Percentiles rank a stretch among this genome's conserved stretches.
phyloP scores from a whole-genome alignment of 1,284 basidiomycete genomes.

The Trichosporon asahii region DNA sequence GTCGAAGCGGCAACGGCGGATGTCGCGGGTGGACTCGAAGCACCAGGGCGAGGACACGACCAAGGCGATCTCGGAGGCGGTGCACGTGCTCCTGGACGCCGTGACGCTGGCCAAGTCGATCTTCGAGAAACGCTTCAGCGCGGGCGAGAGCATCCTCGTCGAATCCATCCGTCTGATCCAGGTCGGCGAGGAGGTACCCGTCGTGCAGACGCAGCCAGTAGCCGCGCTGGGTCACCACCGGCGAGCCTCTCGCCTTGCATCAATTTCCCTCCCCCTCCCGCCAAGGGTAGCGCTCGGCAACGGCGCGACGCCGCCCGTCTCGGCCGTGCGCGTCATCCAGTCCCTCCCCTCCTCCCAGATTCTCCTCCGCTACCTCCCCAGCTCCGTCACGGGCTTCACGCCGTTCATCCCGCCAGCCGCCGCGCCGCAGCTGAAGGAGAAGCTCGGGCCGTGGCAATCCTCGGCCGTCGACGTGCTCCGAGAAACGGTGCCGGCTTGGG shows the following conservation, averaged over 20 bases:
- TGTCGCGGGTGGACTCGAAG: constrained; percentile 23
- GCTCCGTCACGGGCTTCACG: constrained; percentile 45
- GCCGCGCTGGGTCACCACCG: constrained; percentile 29
- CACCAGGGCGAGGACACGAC: constrained; percentile 32
- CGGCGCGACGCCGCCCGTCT: constrained; percentile 30
- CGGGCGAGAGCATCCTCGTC: constrained; percentile 37
- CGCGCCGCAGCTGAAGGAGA: constrained; percentile 54
- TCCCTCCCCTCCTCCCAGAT: constrained; percentile 50
- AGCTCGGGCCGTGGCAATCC: constrained; percentile 41
- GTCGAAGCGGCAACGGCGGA: constrained; percentile 18
- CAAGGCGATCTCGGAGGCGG: constrained; percentile 35
- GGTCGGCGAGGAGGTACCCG: constrained; percentile 32
- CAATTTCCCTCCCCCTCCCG: constrained; percentile 44
- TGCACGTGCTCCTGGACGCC: constrained; percentile 40
- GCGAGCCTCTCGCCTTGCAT: constrained; percentile 42
- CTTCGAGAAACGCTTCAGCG: constrained; percentile 28
- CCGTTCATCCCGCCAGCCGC: constrained; percentile 59
- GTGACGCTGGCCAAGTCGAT: constrained; percentile 31
- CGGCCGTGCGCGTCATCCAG: constrained; percentile 41
- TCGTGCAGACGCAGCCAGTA: constrained; percentile 13
- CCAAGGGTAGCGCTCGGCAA: constrained; percentile 27
- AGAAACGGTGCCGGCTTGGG: constrained; percentile 38
- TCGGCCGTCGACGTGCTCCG: constrained; percentile 30
- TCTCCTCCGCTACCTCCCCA: constrained; percentile 48
- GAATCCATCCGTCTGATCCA: constrained; percentile 45